phyloP scores from a whole-genome alignment of 768 basidiomycete genomes.

The Sarcomyxa edulis region DNA sequence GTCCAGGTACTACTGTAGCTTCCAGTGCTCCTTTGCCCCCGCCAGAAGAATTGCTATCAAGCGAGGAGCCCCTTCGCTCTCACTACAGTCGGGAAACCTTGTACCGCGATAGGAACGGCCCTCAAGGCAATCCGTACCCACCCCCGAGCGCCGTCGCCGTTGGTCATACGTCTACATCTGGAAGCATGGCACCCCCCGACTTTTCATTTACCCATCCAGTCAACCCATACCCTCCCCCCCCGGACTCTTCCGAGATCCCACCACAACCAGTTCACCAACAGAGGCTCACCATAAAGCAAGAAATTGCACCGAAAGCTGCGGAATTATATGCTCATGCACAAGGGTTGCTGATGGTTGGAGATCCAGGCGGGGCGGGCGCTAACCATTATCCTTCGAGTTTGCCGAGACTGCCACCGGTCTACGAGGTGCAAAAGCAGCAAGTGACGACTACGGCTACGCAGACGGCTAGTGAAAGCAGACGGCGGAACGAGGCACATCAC shows the following conservation, averaged over 20 bases:
- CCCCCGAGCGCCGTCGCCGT: slow-evolving; percentile 22
- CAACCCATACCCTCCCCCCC: slow-evolving; percentile 34
- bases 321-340: slow-evolving; percentile 49
- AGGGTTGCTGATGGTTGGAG: no score
- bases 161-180: no score
- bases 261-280: slow-evolving; percentile 6
- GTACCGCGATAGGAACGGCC: no score
- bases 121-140: slow-evolving; percentile 31
- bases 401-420: slow-evolving; percentile 69
- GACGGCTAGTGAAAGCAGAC: slow-evolving; percentile 81
- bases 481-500: slow-evolving; percentile 90
- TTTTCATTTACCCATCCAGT: slow-evolving; percentile 35
- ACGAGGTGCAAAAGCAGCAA: slow-evolving; percentile 91
- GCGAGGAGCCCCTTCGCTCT: no score
- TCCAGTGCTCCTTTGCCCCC: no score
- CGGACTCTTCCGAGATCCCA: slow-evolving; percentile 32
- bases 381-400: slow-evolving; percentile 54
- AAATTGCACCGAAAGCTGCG: slow-evolving; percentile 46
- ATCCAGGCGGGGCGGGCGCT: slow-evolving; percentile 40
- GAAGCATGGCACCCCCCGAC: no score
- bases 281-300: slow-evolving; percentile 1
- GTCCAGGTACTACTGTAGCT: no score
- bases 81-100: no score
- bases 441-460: slow-evolving; percentile 95
- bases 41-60: no score